Percentiles rank a stretch among this genome's conserved stretches.
Evolutionary conservation across 495 filamentous ascomycete genomes (phyloP).

Genomic region (Aspergillus ostianus): DNA sequence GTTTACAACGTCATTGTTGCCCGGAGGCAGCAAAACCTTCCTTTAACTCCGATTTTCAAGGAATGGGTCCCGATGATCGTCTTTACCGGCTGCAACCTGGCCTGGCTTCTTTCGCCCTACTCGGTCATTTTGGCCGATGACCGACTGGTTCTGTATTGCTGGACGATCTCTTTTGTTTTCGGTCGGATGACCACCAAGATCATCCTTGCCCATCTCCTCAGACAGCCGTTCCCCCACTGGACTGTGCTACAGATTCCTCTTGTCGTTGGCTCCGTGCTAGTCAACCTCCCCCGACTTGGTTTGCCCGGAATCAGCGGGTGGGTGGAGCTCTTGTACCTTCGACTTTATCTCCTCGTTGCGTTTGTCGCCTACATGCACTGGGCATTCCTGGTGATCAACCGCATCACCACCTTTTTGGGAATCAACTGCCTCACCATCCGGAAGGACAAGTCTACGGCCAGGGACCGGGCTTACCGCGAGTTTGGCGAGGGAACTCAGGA

Average conservation of each 20-base stretch:
- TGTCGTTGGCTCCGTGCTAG: slow-evolving; percentile 77
- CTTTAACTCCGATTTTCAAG: slow-evolving; percentile 80
- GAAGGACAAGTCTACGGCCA: slow-evolving; percentile 45
- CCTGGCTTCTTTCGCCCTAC: slow-evolving; percentile 87
- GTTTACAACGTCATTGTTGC: slow-evolving; percentile 79
- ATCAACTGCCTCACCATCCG: slow-evolving; percentile 95
- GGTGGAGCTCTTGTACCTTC: slow-evolving; percentile 76
- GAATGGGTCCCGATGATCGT: slow-evolving; percentile 92
- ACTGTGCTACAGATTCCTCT: slow-evolving; percentile 86
- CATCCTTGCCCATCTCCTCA: slow-evolving; percentile 90
- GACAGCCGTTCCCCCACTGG: slow-evolving; percentile 95
- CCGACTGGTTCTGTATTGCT: slow-evolving; percentile 86
- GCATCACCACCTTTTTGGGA: slow-evolving; percentile 86
- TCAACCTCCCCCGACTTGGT: slow-evolving; percentile 78
- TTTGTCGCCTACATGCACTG: slow-evolving; percentile 83
- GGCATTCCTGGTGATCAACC: slow-evolving; percentile 86
- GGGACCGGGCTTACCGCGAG: slow-evolving; percentile 41
- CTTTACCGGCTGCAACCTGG: slow-evolving; percentile 67
- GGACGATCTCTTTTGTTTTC: slow-evolving; percentile 93
- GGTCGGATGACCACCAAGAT: slow-evolving; percentile 99
- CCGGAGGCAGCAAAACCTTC: slow-evolving; percentile 66
- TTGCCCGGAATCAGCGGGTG: slow-evolving; percentile 56
- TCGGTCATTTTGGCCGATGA: slow-evolving; percentile 77
- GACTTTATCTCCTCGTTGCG: slow-evolving; percentile 78
- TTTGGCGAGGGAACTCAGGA: slow-evolving; percentile 23